A percentile compares a stretch with the other conserved stretches of the same genome.
Conservation (phyloP, 2,329 filamentous ascomycete species). For the Tolypocladium cylindrosporum region DNA sequence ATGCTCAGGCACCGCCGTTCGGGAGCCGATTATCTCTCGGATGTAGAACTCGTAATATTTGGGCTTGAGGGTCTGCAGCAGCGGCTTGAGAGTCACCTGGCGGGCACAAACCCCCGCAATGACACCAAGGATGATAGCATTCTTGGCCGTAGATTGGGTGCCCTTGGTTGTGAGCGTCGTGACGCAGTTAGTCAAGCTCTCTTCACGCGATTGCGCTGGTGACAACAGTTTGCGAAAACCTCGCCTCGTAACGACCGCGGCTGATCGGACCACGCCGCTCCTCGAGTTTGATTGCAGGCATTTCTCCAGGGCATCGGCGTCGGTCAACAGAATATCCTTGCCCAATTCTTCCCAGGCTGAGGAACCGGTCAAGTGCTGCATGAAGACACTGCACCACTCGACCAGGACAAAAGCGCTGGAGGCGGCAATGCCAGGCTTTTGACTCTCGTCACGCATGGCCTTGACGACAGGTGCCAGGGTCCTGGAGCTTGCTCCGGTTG, state of each 20-base stretch:
- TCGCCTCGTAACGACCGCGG: conserved; percentile 67
- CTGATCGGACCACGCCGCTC: conserved; percentile 58
- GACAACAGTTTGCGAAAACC: conserved; percentile 68
- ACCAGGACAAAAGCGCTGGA: conserved; percentile 79
- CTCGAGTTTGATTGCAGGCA: conserved; percentile 60
- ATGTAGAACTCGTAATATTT: conserved; percentile 75
- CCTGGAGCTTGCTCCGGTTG: conserved; percentile 40
- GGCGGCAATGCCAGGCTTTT: conserved; percentile 67
- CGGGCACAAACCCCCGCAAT: conserved; percentile 80
- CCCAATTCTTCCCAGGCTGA: conserved; percentile 55
- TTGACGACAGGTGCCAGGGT: conserved; percentile 55
- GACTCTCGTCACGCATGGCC: conserved; percentile 60
- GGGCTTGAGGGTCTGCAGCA: conserved; percentile 55
- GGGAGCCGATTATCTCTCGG: conserved; percentile 76
- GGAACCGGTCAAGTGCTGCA: conserved; percentile 58
- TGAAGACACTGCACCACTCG: conserved; percentile 77
- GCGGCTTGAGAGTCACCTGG: conserved; percentile 49
- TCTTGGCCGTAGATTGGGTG: conserved; percentile 51
- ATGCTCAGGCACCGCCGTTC: conserved; percentile 58
- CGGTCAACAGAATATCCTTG: conserved; percentile 54
- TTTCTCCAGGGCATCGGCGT: conserved; percentile 67
- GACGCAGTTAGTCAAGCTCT: conserved; percentile 54
- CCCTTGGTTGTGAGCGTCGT: conserved; percentile 59
- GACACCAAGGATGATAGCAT: conserved; percentile 72
- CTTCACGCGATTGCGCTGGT: conserved; percentile 41